Conservation (phyloP, 306 rosid genomes). For the Dalbergia cultrata region DNA sequence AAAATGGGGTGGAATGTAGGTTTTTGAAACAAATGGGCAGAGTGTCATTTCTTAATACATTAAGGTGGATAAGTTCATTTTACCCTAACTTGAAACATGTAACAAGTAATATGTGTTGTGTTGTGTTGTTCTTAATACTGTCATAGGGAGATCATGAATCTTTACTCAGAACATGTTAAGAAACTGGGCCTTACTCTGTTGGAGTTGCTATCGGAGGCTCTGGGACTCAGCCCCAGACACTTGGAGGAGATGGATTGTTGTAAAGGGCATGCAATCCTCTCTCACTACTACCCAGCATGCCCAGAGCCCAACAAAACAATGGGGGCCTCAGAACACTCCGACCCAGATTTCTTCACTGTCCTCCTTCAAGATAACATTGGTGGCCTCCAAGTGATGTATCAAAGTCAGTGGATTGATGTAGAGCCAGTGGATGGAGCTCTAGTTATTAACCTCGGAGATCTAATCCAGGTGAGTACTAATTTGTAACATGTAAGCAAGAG, state of each 20-base stretch:
- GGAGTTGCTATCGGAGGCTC: conserved; percentile 8
- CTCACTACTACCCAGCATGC: conserved; percentile 20
- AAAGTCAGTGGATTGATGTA: conserved; percentile 22
- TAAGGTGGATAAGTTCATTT: no score
- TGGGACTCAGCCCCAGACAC: not conserved
- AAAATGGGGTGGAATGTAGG: no score
- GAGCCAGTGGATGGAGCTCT: conserved; percentile 32
- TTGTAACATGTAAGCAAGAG: no score
- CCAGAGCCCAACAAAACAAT: not conserved
- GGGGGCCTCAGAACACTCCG: conserved; percentile 3
- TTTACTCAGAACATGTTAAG: conserved; percentile 11
- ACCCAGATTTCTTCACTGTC: conserved; percentile 20
- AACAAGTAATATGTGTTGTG: no score
- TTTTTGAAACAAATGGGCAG: no score
- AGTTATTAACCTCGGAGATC: conserved; percentile 18
- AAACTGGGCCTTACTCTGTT: not conserved
- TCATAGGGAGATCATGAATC: not conserved
- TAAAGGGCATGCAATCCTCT: not conserved
- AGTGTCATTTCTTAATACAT: no score
- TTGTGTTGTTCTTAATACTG: not conserved
- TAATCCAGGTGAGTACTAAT: conserved; percentile 18
- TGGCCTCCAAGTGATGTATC: conserved; percentile 37
- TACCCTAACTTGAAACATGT: no score
- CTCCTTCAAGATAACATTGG: conserved; percentile 33
- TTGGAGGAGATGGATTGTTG: conserved; percentile 24